Conservation (phyloP, 1,284 basidiomycete genomes). For the Marasmius fiardii region DNA sequence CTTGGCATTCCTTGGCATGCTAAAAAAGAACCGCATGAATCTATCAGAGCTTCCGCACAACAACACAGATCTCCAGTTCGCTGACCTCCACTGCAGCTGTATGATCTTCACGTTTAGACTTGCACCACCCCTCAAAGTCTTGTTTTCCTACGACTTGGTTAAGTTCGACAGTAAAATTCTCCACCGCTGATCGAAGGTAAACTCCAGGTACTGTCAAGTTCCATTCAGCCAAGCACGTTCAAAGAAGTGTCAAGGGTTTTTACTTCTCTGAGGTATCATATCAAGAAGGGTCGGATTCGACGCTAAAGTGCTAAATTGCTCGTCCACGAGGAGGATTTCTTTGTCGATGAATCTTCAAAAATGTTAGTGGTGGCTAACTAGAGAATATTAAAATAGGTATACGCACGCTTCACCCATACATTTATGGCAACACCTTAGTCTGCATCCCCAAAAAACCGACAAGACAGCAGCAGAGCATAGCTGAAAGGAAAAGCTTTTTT, state of each 20-base stretch:
- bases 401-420: constrained; percentile 30
- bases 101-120: background rate
- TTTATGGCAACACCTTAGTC: constrained; percentile 31
- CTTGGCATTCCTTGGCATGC: background rate
- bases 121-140: background rate
- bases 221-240: background rate
- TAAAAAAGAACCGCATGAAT: background rate
- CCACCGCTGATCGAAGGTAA: background rate
- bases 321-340: background rate
- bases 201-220: background rate
- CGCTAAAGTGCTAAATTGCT: background rate
- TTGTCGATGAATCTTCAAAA: background rate
- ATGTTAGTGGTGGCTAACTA: background rate
- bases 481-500: constrained; percentile 14
- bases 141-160: background rate
- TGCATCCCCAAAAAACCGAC: constrained; percentile 33
- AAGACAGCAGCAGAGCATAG: constrained; percentile 25
- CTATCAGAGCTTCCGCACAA: background rate
- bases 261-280: background rate
- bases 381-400: background rate
- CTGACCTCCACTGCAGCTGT: background rate
- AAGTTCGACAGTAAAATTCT: background rate
- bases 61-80: background rate
- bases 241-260: background rate
- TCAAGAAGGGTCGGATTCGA: background rate